phyloP scores from a whole-genome alignment of 495 filamentous ascomycete genomes.

The Cercophora sp. region DNA sequence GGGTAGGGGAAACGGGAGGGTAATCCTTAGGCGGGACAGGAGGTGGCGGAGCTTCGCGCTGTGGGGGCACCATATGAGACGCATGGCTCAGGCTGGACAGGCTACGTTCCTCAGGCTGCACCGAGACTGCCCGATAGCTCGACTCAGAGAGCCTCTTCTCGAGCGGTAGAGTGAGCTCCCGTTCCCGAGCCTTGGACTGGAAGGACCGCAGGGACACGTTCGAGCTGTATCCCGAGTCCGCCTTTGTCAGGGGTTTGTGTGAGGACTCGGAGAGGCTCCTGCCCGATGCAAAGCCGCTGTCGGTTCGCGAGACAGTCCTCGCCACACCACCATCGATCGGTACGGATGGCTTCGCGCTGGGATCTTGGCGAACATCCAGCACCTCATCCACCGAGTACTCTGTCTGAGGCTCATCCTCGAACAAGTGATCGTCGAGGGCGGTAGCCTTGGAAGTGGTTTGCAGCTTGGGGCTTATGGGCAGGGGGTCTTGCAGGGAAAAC shows the following conservation, averaged over 20 bases:
- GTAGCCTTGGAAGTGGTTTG: constrained; percentile 45
- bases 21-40: constrained; percentile 31
- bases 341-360: constrained; percentile 32
- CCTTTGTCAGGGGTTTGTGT: constrained; percentile 44
- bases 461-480: constrained; percentile 27
- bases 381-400: constrained; percentile 36
- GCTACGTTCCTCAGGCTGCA: constrained; percentile 4
- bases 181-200: constrained; percentile 21
- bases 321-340: constrained; percentile 6
- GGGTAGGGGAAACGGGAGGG: constrained; percentile 1
- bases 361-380: constrained; percentile 38
- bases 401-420: constrained; percentile 35
- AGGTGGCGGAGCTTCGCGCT: constrained; percentile 25
- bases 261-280: constrained; percentile 33
- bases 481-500: constrained; percentile 24
- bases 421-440: constrained; percentile 45
- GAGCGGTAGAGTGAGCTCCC: neutral
- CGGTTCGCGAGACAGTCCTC: constrained; percentile 31
- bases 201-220: constrained; percentile 48
- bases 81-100: neutral
- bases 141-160: constrained; percentile 16
- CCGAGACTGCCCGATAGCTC: neutral
- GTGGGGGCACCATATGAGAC: constrained; percentile 4
- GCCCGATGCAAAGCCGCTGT: constrained; percentile 40
- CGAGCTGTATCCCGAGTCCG: constrained; percentile 56